Percentiles rank a stretch among this genome's conserved stretches.
phyloP scores from a whole-genome alignment of 192 early-diverging fungal genomes.

The Podila clonocystis region DNA sequence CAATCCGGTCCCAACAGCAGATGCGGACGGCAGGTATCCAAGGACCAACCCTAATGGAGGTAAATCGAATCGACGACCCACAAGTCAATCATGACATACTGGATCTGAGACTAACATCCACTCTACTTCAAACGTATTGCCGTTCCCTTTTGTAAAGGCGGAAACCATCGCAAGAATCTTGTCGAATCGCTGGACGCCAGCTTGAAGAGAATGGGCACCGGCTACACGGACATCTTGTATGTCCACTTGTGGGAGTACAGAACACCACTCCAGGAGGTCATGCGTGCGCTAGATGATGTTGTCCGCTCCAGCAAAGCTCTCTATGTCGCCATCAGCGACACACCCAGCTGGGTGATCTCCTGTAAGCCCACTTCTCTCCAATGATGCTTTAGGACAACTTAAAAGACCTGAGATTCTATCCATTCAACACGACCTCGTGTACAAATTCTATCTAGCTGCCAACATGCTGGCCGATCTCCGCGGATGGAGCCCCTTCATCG shows the following conservation, averaged over 20 bases:
- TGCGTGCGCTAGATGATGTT: slow-evolving; percentile 74
- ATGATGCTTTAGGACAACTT: neutral
- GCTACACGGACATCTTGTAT: slow-evolving; percentile 57
- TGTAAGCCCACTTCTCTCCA: slow-evolving; percentile 10
- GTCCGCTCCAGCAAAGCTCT: slow-evolving; percentile 69
- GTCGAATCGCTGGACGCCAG: slow-evolving; percentile 62
- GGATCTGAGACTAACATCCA: neutral
- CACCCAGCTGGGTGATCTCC: slow-evolving; percentile 65
- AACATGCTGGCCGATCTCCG: slow-evolving; percentile 44
- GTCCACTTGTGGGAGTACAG: slow-evolving; percentile 59
- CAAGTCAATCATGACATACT: neutral
- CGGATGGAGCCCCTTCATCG: slow-evolving; percentile 43
- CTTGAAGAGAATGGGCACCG: slow-evolving; percentile 60
- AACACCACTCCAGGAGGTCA: slow-evolving; percentile 74
- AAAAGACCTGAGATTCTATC: neutral
- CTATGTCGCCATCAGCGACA: slow-evolving; percentile 61
- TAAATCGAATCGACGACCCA: neutral
- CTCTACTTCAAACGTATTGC: too few species aligned
- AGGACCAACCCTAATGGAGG: slow-evolving; percentile 35
- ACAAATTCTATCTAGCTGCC: slow-evolving; percentile 8
- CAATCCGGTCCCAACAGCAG: slow-evolving; percentile 6
- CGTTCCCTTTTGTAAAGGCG: slow-evolving; percentile 12
- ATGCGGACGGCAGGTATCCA: slow-evolving; percentile 5
- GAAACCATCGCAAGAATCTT: slow-evolving; percentile 54
- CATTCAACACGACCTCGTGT: too few species aligned